These are phyloP conservation scores for Yarrowia porcina DNA, from an alignment of 805 yeast species.

Conservation along the genomic window DNA sequence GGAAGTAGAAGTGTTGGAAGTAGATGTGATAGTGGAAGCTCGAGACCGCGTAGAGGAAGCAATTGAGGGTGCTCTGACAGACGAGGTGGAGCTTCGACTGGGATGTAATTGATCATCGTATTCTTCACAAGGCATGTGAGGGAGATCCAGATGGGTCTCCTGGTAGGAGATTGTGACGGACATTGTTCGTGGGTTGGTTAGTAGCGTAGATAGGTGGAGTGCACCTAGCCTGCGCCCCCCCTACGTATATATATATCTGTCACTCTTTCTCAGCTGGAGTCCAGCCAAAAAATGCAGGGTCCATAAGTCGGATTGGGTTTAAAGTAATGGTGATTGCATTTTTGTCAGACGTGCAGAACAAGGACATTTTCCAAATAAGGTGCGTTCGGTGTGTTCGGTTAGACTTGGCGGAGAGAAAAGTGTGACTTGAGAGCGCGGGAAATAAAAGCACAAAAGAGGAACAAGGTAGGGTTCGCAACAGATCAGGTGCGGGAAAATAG, in stretches of 20 bases:
- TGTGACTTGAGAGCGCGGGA: background rate
- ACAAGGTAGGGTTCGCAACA: background rate
- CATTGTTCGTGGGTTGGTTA: background rate
- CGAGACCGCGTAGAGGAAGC: background rate
- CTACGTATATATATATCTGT: background rate
- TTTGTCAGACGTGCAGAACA: constrained; percentile 25
- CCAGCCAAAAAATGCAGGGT: constrained; percentile 19
- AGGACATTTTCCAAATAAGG: constrained; percentile 4
- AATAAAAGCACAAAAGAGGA: background rate
- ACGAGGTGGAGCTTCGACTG: background rate
- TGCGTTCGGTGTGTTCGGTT: background rate
- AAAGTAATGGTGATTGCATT: constrained; percentile 1
- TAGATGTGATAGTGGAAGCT: background rate
- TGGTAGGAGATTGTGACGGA: background rate
- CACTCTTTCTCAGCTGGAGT: background rate
- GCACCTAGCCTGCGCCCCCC: background rate
- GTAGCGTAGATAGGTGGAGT: background rate
- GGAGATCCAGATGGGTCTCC: constrained; percentile 18
- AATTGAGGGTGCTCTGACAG: background rate
- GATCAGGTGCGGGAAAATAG: background rate
- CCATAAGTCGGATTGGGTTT: constrained; percentile 17
- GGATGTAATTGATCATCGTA: constrained; percentile 3
- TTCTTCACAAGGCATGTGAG: constrained; percentile 22
- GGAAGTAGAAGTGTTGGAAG: background rate
- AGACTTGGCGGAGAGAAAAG: constrained; percentile 1